Conservation (phyloP, 192 early-diverging fungal genomes). For the Backusella psychrophila region DNA sequence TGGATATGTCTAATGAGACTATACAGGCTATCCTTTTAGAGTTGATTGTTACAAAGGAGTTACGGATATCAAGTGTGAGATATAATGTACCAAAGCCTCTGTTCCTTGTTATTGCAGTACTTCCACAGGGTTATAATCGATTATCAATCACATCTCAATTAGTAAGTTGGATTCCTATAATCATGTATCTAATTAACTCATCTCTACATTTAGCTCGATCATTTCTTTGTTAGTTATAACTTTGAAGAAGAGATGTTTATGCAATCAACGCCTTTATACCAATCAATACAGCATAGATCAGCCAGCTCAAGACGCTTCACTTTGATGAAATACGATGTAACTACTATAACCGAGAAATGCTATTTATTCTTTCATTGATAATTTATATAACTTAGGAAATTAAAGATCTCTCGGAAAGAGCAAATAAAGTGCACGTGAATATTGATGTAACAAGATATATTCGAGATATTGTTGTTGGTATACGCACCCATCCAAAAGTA, state of each 20-base stretch:
- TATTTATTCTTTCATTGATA: neutral
- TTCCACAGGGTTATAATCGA: conserved; percentile 19
- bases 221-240: conserved; percentile 30
- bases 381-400: conserved; percentile 39
- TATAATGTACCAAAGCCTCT: conserved; percentile 27
- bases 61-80: conserved; percentile 17
- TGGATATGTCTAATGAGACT: conserved; percentile 21
- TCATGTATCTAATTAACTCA: too few relatives aligned
- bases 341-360: neutral
- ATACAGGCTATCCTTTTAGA: conserved; percentile 28
- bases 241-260: conserved; percentile 24
- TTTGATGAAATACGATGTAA: conserved; percentile 22
- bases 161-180: conserved; percentile 4
- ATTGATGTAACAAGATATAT: conserved; percentile 55
- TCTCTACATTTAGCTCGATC: conserved; percentile 18
- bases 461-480: conserved; percentile 56
- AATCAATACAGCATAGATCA: neutral
- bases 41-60: conserved; percentile 28
- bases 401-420: conserved; percentile 41
- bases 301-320: neutral
- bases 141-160: conserved; percentile 21
- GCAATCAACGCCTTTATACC: neutral
- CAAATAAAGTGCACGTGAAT: conserved; percentile 44
- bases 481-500: conserved; percentile 54
- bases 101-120: conserved; percentile 25